These are phyloP conservation scores for Nannochloris sp. DNA, from an alignment of 139 green algal genomes.

Conservation along the genomic window DNA sequence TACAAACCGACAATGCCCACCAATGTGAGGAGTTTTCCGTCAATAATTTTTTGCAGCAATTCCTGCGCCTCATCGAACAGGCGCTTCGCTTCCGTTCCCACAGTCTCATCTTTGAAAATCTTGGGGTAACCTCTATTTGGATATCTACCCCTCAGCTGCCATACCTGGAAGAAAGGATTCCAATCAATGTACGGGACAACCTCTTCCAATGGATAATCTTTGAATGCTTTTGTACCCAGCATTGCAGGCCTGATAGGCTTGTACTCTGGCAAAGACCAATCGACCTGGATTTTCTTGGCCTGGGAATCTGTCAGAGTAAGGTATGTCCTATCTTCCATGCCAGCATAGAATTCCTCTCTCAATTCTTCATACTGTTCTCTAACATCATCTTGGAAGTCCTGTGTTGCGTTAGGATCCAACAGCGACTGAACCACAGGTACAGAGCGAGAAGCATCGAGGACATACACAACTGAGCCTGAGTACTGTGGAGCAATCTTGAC, in stretches of 20 bases:
- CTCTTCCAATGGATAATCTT: slow-evolving; percentile 80
- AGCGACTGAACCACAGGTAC: slow-evolving; percentile 88
- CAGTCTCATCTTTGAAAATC: slow-evolving; percentile 98
- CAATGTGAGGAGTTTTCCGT: slow-evolving; percentile 70
- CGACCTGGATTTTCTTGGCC: slow-evolving; percentile 40
- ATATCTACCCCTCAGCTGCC: slow-evolving; percentile 95
- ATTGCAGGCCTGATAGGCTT: slow-evolving; percentile 61
- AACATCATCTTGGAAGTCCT: slow-evolving; percentile 55
- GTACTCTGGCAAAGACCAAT: slow-evolving; percentile 77
- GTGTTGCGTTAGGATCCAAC: slow-evolving; percentile 49
- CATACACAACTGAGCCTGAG: slow-evolving; percentile 78
- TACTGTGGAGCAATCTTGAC: slow-evolving; percentile 95
- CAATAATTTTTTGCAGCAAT: slow-evolving; percentile 76
- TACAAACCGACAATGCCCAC: slow-evolving; percentile 84
- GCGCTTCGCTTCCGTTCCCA: slow-evolving; percentile 92
- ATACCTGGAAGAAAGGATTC: slow-evolving; percentile 99
- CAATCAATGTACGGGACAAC: slow-evolving; percentile 95
- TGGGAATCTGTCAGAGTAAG: slow-evolving; percentile 41
- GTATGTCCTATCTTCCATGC: slow-evolving; percentile 92
- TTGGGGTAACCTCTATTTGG: slow-evolving; percentile 97
- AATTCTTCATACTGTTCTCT: slow-evolving; percentile 90
- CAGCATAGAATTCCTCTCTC: slow-evolving; percentile 93
- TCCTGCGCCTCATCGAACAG: slow-evolving; percentile 89
- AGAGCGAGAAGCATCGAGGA: slow-evolving; percentile 86
- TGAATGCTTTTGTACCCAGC: slow-evolving; percentile 62